Percentiles rank a stretch among this genome's conserved stretches.
Conservation (phyloP, 768 basidiomycete genomes). For the Tricholoma saponaceum region DNA sequence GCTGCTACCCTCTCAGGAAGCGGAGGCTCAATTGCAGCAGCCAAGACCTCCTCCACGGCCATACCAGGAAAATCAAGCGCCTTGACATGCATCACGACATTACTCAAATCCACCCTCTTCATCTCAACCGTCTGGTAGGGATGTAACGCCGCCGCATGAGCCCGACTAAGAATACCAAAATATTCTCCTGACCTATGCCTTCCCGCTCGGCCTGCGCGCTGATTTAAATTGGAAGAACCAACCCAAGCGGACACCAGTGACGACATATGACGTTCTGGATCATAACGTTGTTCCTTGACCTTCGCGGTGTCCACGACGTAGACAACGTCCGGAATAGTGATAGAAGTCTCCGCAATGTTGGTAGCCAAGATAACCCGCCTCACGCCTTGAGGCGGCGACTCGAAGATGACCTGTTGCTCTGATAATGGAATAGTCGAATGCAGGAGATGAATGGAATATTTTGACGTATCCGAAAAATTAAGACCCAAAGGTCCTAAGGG, state of each 20-base stretch:
- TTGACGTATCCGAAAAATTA: slow-evolving; percentile 53
- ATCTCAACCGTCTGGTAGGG: slow-evolving; percentile 93
- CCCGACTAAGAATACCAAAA: slow-evolving; percentile 73
- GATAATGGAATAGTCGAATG: slow-evolving; percentile 87
- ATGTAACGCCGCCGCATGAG: slow-evolving; percentile 55
- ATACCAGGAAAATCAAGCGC: slow-evolving; percentile 85
- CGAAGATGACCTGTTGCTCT: slow-evolving; percentile 89
- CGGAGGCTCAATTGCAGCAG: slow-evolving; percentile 87
- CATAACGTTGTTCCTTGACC: slow-evolving; percentile 86
- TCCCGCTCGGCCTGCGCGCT: slow-evolving; percentile 90
- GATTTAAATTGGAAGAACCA: slow-evolving; percentile 84
- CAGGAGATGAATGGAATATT: slow-evolving; percentile 72
- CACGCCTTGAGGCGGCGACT: slow-evolving; percentile 70
- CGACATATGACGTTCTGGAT: slow-evolving; percentile 85
- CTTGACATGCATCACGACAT: slow-evolving; percentile 96
- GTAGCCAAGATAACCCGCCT: slow-evolving; percentile 90
- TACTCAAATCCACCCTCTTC: slow-evolving; percentile 85
- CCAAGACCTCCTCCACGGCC: slow-evolving; percentile 83
- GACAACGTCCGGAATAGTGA: slow-evolving; percentile 94
- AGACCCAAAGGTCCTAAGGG: slow-evolving; percentile 48
- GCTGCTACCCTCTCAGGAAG: slow-evolving; percentile 66
- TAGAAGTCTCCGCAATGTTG: slow-evolving; percentile 93
- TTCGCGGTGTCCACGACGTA: slow-evolving; percentile 90
- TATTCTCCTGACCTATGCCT: slow-evolving; percentile 90
- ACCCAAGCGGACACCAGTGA: slow-evolving; percentile 90